Base-by-base conservation (phyloP, 768 basidiomycete genomes). In the Asterophora parasitica region DNA sequence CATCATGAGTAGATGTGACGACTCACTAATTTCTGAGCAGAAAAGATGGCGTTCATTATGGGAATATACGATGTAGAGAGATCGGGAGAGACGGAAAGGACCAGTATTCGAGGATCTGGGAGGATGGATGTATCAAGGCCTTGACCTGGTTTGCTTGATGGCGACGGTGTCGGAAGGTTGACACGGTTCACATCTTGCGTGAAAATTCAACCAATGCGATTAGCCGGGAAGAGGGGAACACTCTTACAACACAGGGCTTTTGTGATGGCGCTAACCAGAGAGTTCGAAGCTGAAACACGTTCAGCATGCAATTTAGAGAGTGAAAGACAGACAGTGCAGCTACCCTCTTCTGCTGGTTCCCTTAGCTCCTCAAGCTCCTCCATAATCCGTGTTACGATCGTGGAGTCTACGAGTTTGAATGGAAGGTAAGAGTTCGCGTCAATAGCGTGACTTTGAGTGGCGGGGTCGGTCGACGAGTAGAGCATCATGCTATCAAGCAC, bases 11-110 rank as follows among this genome's bases (percentile, higher is more conserved):
- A 23, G 34, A 28, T 46, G 49, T 50, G 39, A 54, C 42, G 37
- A 44, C 85, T 56, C 53, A 90, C 95, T 56, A 92, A 75, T 71
- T 99, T 99, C 66, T 99, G 96, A 4, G 96, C 96, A 13, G 94
- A 93, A 68, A 99, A 99, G 41, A 98, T 98, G 45, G 93, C 85
- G 63, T 98, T 98, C 96, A 99, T 99, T 62, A 98, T 84, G 19
- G 95, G 91, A 41, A 98, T 95, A 66, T 99, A 99, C 8, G 93
- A 91, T 7, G 84, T 77, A 7, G 89, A 85, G 23, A 85, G 75
- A 67, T 95, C 89, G 12, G 91, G 90, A 9, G 94, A 95, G 46
- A 96, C 92, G 33, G 92, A 94, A 44, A 99, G 73, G 53, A 98
- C 88, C 61, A 67, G 65, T 36, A 72, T 70, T 41, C 66, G 63